Evolutionary conservation across 2,329 filamentous ascomycete species (phyloP).

Genomic region (Colletotrichum ledebouriae): DNA sequence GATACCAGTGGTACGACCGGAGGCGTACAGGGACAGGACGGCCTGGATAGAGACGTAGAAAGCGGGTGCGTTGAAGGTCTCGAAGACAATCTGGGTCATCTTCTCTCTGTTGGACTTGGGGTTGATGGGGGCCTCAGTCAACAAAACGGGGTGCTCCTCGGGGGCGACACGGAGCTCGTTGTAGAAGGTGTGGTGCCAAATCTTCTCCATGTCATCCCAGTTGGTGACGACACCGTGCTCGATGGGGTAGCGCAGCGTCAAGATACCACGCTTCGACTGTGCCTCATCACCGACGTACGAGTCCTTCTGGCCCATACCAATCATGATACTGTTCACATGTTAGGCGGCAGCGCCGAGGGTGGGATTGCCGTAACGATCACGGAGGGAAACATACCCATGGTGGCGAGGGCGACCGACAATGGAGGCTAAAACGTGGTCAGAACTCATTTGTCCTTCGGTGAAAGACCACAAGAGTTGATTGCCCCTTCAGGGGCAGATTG

Average conservation of each 20-base stretch:
- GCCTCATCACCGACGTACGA: conserved; percentile 99
- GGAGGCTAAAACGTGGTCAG: conserved; percentile 77
- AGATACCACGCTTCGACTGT: conserved; percentile 99
- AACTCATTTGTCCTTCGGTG: conserved; percentile 22
- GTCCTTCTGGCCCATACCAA: conserved; percentile 99
- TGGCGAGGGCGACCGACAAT: conserved; percentile 99
- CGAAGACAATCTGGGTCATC: conserved; percentile 99
- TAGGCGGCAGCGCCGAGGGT: conserved; percentile 46
- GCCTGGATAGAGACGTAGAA: conserved; percentile 99
- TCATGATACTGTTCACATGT: conserved; percentile 88
- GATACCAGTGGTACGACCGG: conserved; percentile 99
- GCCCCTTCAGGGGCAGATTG: conserved; percentile 25
- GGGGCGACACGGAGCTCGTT: conserved; percentile 99
- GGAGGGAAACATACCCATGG: conserved; percentile 85
- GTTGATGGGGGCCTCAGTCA: conserved; percentile 99
- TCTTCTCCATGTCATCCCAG: conserved; percentile 99
- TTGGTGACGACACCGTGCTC: conserved; percentile 99
- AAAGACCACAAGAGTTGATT: conserved; percentile 10
- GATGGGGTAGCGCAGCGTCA: conserved; percentile 99
- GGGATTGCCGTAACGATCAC: conserved; percentile 24
- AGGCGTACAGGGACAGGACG: conserved; percentile 98
- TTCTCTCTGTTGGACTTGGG: conserved; percentile 99
- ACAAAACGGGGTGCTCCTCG: conserved; percentile 99
- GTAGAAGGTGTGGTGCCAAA: conserved; percentile 99
- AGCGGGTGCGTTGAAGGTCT: conserved; percentile 99